Evolutionary conservation across 805 yeast genomes (phyloP), one percentile per base, ranked within the genome.

Genomic region (Blastobotrys parvus): DNA sequence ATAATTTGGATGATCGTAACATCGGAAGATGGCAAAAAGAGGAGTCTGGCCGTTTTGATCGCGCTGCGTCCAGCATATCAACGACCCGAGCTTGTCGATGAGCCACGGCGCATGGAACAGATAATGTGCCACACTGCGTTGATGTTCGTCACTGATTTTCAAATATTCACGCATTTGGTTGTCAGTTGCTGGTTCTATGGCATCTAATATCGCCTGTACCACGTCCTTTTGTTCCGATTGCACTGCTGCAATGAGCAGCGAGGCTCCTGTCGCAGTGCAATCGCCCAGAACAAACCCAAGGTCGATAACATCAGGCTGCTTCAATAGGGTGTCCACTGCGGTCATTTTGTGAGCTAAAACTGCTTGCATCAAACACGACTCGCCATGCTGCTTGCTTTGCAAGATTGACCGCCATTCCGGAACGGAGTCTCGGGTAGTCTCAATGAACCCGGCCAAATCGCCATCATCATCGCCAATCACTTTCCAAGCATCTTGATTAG

Each of bases 41-140:
- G 97, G 94, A 0, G 97, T 85, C 52, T 83, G 85, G 0, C 80
- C 76, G 46, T 73, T 76, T 10, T 54, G 48, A 56, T 89, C 97
- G 41, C 71, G 72, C 11, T 62, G 57, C 4, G 66, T 69, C 97
- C 97, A 90, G 53, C 84, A 69, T 3, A 88, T 64, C 35, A 66
- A 71, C 1, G 57, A 57, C 0, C 94, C 94, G 8, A 87, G 58
- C 13, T 53, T 56, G 1, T 64, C 56, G 11, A 86, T 70, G 0
- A 83, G 59, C 2, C 68, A 63, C 17, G 71, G 63, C 38, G 77
- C 69, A 50, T 80, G 78, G 48, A 78, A 76, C 15, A 87, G 58
- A 50, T 82, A 80, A 58, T 89, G 96, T 0, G 89, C 96, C 4
- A 78, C 66, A 2, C 79, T 71, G 41, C 94, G 69, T 2, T 74